Percentiles rank a stretch among this genome's conserved stretches.
Evolutionary conservation across 768 basidiomycete genomes (phyloP).

Genomic region (Rhizopogon rudus): DNA sequence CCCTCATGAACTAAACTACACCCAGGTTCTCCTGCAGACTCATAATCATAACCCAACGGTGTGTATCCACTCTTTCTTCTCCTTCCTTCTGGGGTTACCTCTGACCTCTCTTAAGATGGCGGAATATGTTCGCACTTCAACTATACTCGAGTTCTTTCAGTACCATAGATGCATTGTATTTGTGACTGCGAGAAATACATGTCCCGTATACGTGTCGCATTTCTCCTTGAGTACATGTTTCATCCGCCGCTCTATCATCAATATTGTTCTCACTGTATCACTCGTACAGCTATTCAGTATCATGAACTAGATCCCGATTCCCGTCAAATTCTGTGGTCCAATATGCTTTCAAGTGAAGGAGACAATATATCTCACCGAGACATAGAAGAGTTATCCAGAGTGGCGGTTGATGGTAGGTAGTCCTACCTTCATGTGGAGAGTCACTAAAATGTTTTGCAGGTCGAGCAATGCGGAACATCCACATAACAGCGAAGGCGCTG

Average conservation of each 20-base stretch:
- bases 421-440: too few species aligned
- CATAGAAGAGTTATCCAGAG: not conserved
- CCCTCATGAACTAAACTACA: not conserved
- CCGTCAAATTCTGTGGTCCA: not conserved
- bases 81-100: not conserved
- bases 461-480: not conserved
- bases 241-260: too few species aligned
- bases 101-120: not conserved
- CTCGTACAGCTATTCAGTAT: not conserved
- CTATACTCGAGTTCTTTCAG: not conserved
- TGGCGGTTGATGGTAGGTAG: not conserved
- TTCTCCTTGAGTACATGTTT: not conserved
- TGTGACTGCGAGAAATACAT: not conserved
- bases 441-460: not conserved
- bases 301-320: not conserved
- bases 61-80: not conserved
- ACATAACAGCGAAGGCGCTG: not conserved
- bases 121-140: not conserved
- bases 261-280: not conserved
- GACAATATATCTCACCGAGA: not conserved
- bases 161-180: not conserved
- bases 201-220: not conserved
- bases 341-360: not conserved
- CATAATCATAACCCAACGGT: not conserved
- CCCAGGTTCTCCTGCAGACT: not conserved